phyloP scores from a whole-genome alignment of 1,139 yeast genomes.

The Protomyces arabidopsidicola region DNA sequence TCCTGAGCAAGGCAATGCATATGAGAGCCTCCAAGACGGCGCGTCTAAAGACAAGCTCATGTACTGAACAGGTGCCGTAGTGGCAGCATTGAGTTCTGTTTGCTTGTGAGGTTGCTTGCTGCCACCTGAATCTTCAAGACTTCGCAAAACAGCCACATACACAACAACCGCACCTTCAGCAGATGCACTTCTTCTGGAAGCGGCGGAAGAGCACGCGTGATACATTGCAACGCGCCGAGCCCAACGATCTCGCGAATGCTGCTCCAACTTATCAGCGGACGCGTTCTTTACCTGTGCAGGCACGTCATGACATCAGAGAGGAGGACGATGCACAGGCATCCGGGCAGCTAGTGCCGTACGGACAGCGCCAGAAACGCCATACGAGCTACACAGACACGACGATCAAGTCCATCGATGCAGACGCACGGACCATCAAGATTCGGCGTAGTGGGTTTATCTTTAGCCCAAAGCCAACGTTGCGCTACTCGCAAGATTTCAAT shows the following conservation, averaged over 20 bases:
- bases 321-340: background rate
- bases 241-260: background rate
- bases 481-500: background rate
- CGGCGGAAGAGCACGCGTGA: background rate
- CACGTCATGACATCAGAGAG: background rate
- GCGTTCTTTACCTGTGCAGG: background rate
- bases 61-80: background rate
- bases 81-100: background rate
- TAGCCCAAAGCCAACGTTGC: conserved; percentile 16
- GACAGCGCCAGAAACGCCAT: background rate
- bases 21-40: too few relatives aligned
- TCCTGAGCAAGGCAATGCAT: too few relatives aligned
- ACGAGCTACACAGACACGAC: conserved; percentile 13
- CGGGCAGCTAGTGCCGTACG: background rate
- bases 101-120: too few relatives aligned
- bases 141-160: too few relatives aligned
- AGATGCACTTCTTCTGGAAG: conserved; percentile 1
- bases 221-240: background rate
- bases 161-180: background rate
- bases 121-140: too few relatives aligned
- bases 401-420: conserved; percentile 5
- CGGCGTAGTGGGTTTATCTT: conserved; percentile 17
- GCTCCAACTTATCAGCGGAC: background rate
- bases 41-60: too few relatives aligned
- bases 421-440: conserved; percentile 13